Conservation (phyloP, 257 asterid species). For the Fraxinus excelsior region DNA sequence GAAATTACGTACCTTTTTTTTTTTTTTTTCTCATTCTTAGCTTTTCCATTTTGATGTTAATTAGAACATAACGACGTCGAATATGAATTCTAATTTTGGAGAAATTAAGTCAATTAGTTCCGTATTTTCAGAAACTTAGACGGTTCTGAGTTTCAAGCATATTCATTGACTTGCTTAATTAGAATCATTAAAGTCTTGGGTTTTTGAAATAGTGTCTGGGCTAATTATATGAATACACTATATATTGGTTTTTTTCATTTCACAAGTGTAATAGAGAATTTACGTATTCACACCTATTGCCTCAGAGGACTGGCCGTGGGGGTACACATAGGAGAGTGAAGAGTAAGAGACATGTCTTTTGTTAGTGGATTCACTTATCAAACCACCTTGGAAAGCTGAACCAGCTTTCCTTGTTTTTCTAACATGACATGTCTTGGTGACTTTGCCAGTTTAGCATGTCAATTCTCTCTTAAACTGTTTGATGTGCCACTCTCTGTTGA, state of each 20-base stretch:
- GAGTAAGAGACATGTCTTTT: background rate
- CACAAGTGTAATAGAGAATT: background rate
- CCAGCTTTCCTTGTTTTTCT: background rate
- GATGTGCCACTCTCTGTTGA: background rate
- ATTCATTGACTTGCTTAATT: no score
- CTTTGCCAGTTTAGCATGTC: background rate
- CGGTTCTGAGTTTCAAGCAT: background rate
- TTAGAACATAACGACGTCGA: background rate
- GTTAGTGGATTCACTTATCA: background rate
- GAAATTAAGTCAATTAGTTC: background rate
- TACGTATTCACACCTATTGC: background rate
- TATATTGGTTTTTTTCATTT: background rate
- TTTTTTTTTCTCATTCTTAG: no score
- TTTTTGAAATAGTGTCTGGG: background rate
- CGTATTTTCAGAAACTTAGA: background rate
- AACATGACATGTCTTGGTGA: background rate
- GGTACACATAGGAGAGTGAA: background rate
- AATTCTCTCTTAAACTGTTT: background rate
- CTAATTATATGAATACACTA: background rate
- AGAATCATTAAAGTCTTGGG: background rate
- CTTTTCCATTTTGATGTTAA: no score
- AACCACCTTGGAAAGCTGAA: background rate
- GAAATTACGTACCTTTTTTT: no score
- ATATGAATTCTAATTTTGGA: background rate
- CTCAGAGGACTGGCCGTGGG: background rate